Evolutionary conservation across 805 yeast genomes (phyloP), one percentile per base, ranked within the genome.

Genomic region (Kazachstania kunashirensis): DNA sequence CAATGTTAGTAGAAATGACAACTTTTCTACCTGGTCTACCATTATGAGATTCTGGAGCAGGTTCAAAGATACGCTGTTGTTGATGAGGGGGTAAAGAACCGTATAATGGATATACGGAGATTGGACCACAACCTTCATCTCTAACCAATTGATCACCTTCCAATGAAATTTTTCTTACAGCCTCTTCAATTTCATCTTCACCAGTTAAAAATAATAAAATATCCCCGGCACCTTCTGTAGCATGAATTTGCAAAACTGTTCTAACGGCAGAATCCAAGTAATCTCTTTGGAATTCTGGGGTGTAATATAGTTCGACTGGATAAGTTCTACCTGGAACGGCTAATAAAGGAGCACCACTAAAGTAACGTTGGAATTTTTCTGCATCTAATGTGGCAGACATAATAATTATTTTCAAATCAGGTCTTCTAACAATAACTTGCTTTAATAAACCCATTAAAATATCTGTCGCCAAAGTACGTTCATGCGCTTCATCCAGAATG

Each of bases 321-420:
- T 77, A 92, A 2, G 98, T 92, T 71, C 98, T 77, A 53, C 98
- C 98, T 2, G 97, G 96, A 32, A 89, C 97, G 0, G 96, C 95
- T 43, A 89, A 71, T 46, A 92, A 66, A 28, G 98, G 98, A 4
- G 97, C 96, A 53, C 80, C 77, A 55, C 79, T 74, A 66, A 92
- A 89, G 59, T 92, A 89, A 13, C 59, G 63, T 64, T 89, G 97
- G 62, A 88, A 89, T 67, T 89, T 92, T 59, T 86, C 92, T 3
- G 97, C 96, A 65, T 89, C 97, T 57, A 89, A 70, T 2, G 98
- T 92, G 44, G 97, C 98, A 49, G 96, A 86, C 97, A 89, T 89
- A 57, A 89, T 78, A 45, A 89, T 86, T 49, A 89, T 73, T 59
- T 92, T 92, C 53, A 89, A 70, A 53, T 89, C 96, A 15, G 84